These are phyloP conservation scores for Amaranthus hypochondriacus DNA, from an alignment of 148 eudicot genomes.

Conservation along the genomic window DNA sequence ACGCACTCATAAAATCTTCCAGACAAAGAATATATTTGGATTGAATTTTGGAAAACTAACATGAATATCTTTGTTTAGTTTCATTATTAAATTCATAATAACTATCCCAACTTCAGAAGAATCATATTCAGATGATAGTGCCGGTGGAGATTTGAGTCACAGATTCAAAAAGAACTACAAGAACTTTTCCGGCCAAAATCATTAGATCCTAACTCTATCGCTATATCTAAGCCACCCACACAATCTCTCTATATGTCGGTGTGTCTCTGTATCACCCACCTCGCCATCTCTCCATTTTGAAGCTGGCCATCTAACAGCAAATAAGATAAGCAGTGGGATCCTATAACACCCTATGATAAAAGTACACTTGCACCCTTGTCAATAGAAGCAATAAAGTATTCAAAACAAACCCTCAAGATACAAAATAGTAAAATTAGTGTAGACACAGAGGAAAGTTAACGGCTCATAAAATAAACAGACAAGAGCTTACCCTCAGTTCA, in stretches of 20 bases:
- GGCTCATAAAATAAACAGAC: not conserved
- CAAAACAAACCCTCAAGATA: no score
- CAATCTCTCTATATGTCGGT: not conserved
- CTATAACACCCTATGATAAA: no score
- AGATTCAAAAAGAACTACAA: not conserved
- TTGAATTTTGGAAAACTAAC: no score
- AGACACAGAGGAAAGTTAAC: not conserved
- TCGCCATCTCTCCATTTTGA: no score
- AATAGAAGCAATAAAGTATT: no score
- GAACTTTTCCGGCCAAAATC: not conserved
- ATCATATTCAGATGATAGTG: not conserved
- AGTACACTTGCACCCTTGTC: no score
- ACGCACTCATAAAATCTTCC: not conserved
- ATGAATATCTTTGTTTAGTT: no score
- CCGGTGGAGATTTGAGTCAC: not conserved
- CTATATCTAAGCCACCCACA: not conserved
- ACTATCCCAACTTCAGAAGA: not conserved
- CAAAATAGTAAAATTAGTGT: no score
- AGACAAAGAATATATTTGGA: no score
- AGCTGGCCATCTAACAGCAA: no score
- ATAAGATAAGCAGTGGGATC: no score
- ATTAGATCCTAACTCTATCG: not conserved
- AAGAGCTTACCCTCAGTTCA: conserved; percentile 64
- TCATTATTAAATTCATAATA: not conserved
- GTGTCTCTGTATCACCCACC: no score